Evolutionary conservation across 805 yeast species (phyloP), one percentile per base, ranked within the genome.

Genomic region (Metschnikowia continentalis): DNA sequence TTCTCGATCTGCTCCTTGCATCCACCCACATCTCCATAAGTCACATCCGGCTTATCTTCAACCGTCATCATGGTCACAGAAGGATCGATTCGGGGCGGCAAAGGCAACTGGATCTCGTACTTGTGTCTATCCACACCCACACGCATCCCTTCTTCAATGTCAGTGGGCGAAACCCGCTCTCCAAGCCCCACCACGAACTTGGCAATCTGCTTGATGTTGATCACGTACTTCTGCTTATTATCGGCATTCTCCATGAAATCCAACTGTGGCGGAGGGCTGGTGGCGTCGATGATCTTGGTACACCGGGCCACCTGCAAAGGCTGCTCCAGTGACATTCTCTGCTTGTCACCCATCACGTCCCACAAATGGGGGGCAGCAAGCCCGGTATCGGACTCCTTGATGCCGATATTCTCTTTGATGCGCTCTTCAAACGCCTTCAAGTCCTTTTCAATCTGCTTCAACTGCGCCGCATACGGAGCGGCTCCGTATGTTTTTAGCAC

Each of bases 1-100:
- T 59, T 59, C 50, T 94, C 99, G 63, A 94, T 92, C 70, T 94
- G 99, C 56, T 94, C 98, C 75, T 94, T 94, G 69, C 97, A 90
- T 36, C 99, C 99, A 61, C 99, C 99, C 56, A 94, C 91, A 68
- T 94, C 99, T 54, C 95, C 88, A 70, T 94, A 94, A 1, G 99
- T 94, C 36, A 94, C 98, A 71, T 94, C 99, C 13, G 99, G 99
- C 70, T 94, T 94, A 72, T 94, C 99, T 71, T 94, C 99, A 44
- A 94, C 99, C 1, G 98, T 92, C 99, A 94, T 94, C 99, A 94
- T 94, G 6, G 99, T 94, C 49, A 94, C 99, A 37, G 90, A 81
- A 13, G 99, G 98, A 69, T 94, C 99, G 66, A 94, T 94, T 65
- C 96, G 79, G 50, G 99, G 99, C 10, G 99, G 99, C 58, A 94